These are phyloP conservation scores for Quercus glauca DNA, from an alignment of 306 rosid species.

Conservation along the genomic window DNA sequence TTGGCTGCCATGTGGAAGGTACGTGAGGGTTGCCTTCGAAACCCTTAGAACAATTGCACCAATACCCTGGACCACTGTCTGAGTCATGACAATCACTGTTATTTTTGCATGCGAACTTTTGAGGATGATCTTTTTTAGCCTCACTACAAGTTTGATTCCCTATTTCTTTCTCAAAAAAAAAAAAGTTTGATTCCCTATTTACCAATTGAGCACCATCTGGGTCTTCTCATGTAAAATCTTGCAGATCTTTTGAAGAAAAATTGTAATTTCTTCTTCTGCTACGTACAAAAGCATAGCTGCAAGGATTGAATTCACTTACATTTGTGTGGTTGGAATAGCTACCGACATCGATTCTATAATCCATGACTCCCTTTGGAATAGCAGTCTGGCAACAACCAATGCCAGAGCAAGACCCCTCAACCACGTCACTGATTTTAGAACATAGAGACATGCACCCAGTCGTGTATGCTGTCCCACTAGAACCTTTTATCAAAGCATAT, in stretches of 20 bases:
- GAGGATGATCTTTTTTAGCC: too few species aligned
- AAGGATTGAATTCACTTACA: neutral
- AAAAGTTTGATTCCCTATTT: too few species aligned
- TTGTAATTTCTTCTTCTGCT: slow-evolving; percentile 2
- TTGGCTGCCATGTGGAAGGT: too few species aligned
- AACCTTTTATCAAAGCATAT: slow-evolving; percentile 1
- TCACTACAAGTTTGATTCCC: too few species aligned
- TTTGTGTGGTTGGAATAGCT: neutral
- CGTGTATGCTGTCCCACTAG: neutral
- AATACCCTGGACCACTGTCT: too few species aligned
- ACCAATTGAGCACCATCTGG: neutral
- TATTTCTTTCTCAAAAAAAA: too few species aligned
- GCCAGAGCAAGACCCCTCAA: slow-evolving; percentile 10
- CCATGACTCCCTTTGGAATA: neutral
- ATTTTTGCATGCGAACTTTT: too few species aligned
- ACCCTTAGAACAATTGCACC: too few species aligned
- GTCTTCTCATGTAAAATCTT: too few species aligned
- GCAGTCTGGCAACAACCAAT: slow-evolving; percentile 18
- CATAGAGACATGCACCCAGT: slow-evolving; percentile 22
- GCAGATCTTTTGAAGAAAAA: neutral
- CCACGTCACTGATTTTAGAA: neutral
- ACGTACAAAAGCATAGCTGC: slow-evolving; percentile 11
- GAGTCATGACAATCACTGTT: too few species aligned
- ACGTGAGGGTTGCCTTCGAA: too few species aligned
- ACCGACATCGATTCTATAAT: neutral